Percentiles rank a stretch among this genome's conserved stretches.
Evolutionary conservation across 345 rosid species (phyloP).

Genomic region (Brassica rapa): DNA sequence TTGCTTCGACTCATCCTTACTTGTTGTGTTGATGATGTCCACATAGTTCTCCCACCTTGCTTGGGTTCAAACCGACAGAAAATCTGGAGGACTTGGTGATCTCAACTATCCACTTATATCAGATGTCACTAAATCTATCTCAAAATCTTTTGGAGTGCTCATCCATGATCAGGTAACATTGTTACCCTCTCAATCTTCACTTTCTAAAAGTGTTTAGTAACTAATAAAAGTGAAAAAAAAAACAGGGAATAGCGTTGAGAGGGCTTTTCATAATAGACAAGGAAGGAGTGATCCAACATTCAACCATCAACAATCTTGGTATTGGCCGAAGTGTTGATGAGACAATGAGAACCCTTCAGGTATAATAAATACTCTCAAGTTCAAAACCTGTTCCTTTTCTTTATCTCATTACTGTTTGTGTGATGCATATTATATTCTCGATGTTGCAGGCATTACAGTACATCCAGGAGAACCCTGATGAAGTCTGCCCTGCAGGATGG

Average conservation of each 20-base stretch:
- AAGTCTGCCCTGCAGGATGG: constrained; percentile 1
- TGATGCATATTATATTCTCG: neutral
- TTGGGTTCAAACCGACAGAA: neutral
- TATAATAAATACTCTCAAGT: neutral
- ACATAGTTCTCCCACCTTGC: constrained; percentile 1
- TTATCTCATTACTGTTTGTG: neutral
- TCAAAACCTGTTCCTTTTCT: neutral
- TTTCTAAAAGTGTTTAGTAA: neutral
- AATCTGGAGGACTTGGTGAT: neutral
- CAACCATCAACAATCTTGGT: neutral
- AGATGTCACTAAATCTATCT: neutral
- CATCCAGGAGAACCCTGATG: constrained; percentile 2
- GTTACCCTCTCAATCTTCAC: neutral
- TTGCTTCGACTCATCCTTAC: neutral
- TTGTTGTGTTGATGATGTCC: neutral
- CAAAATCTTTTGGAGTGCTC: neutral
- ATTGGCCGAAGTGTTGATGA: neutral
- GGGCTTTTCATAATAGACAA: neutral
- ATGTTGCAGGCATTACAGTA: constrained; percentile 2
- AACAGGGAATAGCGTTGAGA: constrained; percentile 2
- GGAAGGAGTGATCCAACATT: neutral
- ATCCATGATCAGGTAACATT: neutral
- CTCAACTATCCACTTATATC: neutral
- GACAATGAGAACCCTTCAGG: constrained; percentile 2
- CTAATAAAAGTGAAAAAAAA: neutral